Evolutionary conservation across 2,329 filamentous ascomycete genomes (phyloP), one percentile per base, ranked within the genome.

Genomic region (Penicillium sp.): DNA sequence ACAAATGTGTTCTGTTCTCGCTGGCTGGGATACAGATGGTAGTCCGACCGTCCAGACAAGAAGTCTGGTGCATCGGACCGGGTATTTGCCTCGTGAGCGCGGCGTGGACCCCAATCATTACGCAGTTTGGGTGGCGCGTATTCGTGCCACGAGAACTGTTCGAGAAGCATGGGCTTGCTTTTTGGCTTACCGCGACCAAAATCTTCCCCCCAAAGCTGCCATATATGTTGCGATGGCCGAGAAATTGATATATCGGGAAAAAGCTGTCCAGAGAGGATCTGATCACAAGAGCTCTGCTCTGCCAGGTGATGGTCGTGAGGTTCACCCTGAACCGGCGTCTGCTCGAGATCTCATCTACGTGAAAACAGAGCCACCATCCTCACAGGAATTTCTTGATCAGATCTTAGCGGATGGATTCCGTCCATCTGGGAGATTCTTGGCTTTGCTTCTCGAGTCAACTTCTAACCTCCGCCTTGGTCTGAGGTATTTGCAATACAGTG

Each of bases 131-230:
- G 75, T 76, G 51, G 81, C 80, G 29, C 77, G 84, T 10, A 80
- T 87, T 47, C 73, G 74, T 42, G 76, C 81, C 21, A 87, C 84
- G 10, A 75, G 84, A 33, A 86, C 84, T 4, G 69, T 81, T 43
- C 77, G 82, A 54, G 84, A 87, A 70, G 83, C 84, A 6, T 87
- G 84, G 84, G 83, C 83, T 21, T 84, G 81, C 56, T 87, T 85
- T 64, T 67, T 84, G 39, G 77, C 81, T 5, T 83, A 79, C 54
- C 76, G 83, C 63, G 72, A 78, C 21, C 69, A 72, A 13, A 67
- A 65, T 8, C 59, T 70, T 33, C 66, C 65, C 9, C 62, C 69
- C n/a, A 67, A 70, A 48, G 56, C 70, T 28, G 65, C 70, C 24
- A 73, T 84, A 2, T 83, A 83, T 54, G 68, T 77, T 47, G 81